Percentiles rank a stretch among this genome's conserved stretches.
Conservation (phyloP, 176 grass and related monocot genomes). For the Guadua angustifolia region DNA sequence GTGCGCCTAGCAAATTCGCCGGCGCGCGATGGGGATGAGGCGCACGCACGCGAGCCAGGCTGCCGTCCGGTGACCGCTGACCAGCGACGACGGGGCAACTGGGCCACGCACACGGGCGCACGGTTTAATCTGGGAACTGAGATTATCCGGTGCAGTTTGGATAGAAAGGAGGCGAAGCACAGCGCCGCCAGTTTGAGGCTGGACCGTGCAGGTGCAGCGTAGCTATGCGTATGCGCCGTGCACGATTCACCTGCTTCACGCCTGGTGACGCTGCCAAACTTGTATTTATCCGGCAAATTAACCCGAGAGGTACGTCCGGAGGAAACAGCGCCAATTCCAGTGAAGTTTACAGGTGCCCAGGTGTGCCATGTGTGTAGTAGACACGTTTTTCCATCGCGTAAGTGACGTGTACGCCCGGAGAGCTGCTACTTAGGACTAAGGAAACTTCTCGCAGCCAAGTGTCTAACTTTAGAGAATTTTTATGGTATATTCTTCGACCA, state of each 20-base stretch:
- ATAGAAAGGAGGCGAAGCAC: background rate
- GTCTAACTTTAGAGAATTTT: too few relatives aligned
- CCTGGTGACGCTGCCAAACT: background rate
- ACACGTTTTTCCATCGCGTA: background rate
- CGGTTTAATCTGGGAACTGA: too few relatives aligned
- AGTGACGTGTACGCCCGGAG: background rate
- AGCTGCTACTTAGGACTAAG: too few relatives aligned
- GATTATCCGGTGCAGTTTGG: too few relatives aligned
- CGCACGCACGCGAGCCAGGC: background rate
- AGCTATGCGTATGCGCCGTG: conserved; percentile 11
- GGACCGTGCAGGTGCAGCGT: background rate
- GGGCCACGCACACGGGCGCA: background rate
- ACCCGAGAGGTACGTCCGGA: background rate
- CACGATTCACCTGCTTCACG: background rate
- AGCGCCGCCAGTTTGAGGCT: background rate
- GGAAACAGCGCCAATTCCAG: background rate
- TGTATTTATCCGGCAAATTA: conserved; percentile 11
- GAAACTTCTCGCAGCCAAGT: too few relatives aligned
- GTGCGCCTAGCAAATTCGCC: background rate
- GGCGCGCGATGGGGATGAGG: background rate
- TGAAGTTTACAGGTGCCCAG: background rate
- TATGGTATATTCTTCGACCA: too few relatives aligned
- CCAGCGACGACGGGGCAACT: background rate
- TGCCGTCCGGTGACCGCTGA: background rate
- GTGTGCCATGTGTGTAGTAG: background rate